Evolutionary conservation across 441 rosid species (phyloP).

Genomic region (Bruguiera hainesii): DNA sequence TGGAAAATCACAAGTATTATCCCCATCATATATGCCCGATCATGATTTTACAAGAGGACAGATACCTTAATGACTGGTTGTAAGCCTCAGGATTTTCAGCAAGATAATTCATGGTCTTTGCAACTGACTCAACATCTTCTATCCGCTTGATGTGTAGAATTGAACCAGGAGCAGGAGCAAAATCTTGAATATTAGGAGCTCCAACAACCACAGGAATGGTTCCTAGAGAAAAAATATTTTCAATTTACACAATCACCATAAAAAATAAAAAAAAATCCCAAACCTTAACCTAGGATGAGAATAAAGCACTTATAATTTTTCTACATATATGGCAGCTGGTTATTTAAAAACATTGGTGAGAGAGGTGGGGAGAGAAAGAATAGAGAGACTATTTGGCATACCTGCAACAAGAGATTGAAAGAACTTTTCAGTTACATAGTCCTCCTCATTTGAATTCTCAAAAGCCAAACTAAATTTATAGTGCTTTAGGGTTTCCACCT

Average conservation of each 20-base stretch:
- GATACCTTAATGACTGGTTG: constrained; percentile 65
- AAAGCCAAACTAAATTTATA: constrained; percentile 94
- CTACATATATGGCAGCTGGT: too few species aligned
- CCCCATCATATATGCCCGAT: background rate
- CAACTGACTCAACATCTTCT: constrained; percentile 54
- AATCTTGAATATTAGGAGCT: constrained; percentile 87
- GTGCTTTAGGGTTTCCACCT: constrained; percentile 71
- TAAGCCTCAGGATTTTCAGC: constrained; percentile 64
- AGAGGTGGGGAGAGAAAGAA: background rate
- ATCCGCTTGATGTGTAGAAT: constrained; percentile 61
- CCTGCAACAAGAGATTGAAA: constrained; percentile 96
- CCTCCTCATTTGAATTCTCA: constrained; percentile 97
- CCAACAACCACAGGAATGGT: constrained; percentile 87
- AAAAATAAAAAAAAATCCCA: background rate
- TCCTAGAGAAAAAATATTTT: constrained; percentile 38
- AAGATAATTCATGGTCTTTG: constrained; percentile 68
- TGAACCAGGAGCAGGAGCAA: constrained; percentile 65
- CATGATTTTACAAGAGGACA: background rate
- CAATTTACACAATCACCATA: background rate
- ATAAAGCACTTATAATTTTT: background rate
- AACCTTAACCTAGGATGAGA: background rate
- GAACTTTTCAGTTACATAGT: constrained; percentile 90
- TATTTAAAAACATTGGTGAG: too few species aligned
- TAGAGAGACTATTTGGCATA: constrained; percentile 21
- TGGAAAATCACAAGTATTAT: background rate